Evolutionary conservation across 805 yeast species (phyloP).

Genomic region (Candida koratica): DNA sequence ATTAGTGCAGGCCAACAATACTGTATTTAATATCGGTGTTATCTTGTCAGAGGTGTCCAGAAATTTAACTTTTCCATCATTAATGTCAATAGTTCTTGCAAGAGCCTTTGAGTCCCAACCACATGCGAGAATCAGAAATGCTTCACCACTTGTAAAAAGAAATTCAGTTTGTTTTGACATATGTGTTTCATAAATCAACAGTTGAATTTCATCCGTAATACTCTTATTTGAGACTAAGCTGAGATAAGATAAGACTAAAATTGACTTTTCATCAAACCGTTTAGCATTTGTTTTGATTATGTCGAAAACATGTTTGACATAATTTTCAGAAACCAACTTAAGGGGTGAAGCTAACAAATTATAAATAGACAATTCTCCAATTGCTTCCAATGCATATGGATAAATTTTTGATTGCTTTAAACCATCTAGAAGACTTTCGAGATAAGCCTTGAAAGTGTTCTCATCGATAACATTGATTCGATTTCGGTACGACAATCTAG

Average conservation of each 20-base stretch:
- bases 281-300: slow-evolving; percentile 41
- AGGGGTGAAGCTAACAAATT: slow-evolving; percentile 42
- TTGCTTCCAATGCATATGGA: slow-evolving; percentile 30
- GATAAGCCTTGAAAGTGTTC: slow-evolving; percentile 11
- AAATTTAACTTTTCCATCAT: slow-evolving; percentile 23
- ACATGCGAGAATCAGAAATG: slow-evolving; percentile 62
- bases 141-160: slow-evolving; percentile 79
- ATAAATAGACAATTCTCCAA: slow-evolving; percentile 43
- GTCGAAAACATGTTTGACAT: slow-evolving; percentile 16
- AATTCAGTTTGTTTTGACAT: slow-evolving; percentile 69
- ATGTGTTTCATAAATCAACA: slow-evolving; percentile 52
- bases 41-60: slow-evolving; percentile 18
- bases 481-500: slow-evolving; percentile 41
- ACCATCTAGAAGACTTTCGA: slow-evolving; percentile 16
- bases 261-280: slow-evolving; percentile 56
- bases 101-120: slow-evolving; percentile 72
- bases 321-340: slow-evolving; percentile 7
- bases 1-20: slow-evolving; percentile 51
- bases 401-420: slow-evolving; percentile 19
- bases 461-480: slow-evolving; percentile 19
- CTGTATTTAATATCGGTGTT: slow-evolving; percentile 39
- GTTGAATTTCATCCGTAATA: slow-evolving; percentile 7
- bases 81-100: slow-evolving; percentile 51
- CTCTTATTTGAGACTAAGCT: slow-evolving; percentile 32
- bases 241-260: slow-evolving; percentile 52